These are phyloP conservation scores for Solanum megistacrolobum DNA, from an alignment of 257 asterid species.

Conservation along the genomic window DNA sequence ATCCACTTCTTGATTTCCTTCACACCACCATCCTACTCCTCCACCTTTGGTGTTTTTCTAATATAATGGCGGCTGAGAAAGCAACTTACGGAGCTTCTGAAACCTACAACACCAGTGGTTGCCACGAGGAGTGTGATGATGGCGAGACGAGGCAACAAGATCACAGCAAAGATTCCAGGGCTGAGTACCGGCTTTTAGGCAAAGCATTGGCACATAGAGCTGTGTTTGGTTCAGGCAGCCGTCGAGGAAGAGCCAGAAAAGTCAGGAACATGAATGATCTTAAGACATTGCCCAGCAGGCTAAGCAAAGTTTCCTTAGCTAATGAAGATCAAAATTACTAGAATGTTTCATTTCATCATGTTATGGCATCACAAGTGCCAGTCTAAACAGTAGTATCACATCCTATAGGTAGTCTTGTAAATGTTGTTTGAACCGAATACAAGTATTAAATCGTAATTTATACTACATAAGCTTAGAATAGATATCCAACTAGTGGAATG, in stretches of 20 bases:
- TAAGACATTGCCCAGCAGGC: slow-evolving; percentile 31
- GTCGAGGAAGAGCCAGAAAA: slow-evolving; percentile 26
- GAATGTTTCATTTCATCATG: background rate
- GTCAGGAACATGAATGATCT: slow-evolving; percentile 9
- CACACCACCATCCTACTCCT: background rate
- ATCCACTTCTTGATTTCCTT: background rate
- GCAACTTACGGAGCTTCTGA: slow-evolving; percentile 8
- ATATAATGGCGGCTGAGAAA: slow-evolving; percentile 31
- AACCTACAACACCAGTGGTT: slow-evolving; percentile 6
- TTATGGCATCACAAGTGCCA: background rate
- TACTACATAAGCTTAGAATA: background rate
- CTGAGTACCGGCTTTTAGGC: slow-evolving; percentile 14
- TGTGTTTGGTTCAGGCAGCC: slow-evolving; percentile 9
- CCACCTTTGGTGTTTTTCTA: background rate
- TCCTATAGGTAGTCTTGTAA: background rate
- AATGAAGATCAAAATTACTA: slow-evolving; percentile 17
- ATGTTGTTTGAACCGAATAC: background rate
- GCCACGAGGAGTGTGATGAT: slow-evolving; percentile 3
- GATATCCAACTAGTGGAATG: background rate
- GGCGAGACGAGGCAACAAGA: background rate
- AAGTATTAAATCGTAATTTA: background rate
- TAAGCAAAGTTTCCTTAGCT: slow-evolving; percentile 47
- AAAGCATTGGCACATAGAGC: slow-evolving; percentile 47
- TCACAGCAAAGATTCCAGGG: background rate
- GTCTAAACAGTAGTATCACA: background rate